Evolutionary conservation across 1,139 yeast species (phyloP), one percentile per base, ranked within the genome.

Genomic region (Kodamaea sp.): DNA sequence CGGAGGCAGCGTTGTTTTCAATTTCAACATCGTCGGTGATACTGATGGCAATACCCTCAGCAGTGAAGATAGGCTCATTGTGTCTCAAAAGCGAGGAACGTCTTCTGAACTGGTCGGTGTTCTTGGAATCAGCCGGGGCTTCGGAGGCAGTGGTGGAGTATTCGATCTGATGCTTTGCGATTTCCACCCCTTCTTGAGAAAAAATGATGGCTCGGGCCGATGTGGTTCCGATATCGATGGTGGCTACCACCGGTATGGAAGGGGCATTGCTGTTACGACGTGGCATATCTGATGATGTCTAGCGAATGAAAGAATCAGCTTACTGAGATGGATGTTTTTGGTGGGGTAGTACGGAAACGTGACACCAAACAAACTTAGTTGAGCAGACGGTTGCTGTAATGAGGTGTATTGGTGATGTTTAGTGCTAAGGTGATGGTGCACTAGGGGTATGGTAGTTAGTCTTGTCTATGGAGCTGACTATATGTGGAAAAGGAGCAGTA

Each of bases 181-280:
- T 70, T 47, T 89, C 95, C 46, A 72, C 71, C 21, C 96, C 96
- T 32, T 70, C 68, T 44, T 75, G 76, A 50, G 80, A 72, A 64
- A 90, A 90, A 35, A 88, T 70, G 42, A 90, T 89, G 32, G 88
- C 92, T 50, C 97, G 73, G n/a, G 96, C 86, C 15, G 95, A 86
- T 2, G 97, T 90, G 28, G 97, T 89, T 28, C 97, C 97, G 35
- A 88, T 88, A 58, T 89, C 97, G 35, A 89, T 80, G 39, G 95
- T 71, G 16, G 84, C 88, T 31, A 83, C 69, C 36, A 81, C 63
- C 1, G 84, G 82, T 29, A 58, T 55, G 31, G 32, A 47, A 26
- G 34, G 72, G 50, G 70, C 69, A 38, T 63, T 63, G 38, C 69
- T 62, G 38, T 59, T 54, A 44, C 73, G 67, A 48, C 73, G 71